Base-by-base conservation (phyloP, 2,329 filamentous ascomycete genomes). In the Exophiala phaeomuriformis region DNA sequence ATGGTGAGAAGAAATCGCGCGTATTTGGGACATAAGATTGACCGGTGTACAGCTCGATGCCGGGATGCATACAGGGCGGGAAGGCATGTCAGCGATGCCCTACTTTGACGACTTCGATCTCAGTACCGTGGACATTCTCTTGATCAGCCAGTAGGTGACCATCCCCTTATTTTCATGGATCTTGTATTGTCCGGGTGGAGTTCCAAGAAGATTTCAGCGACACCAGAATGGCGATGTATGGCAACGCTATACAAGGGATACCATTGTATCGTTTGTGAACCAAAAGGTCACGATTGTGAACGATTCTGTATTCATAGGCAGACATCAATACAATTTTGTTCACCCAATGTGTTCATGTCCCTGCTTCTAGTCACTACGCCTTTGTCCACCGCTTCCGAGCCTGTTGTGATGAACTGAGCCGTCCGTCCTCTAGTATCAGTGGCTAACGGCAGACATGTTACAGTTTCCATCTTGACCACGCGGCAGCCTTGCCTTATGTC, bases 91-190 rank as follows among this genome's bases (percentile, higher is more conserved):
- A 2, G 87, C 88, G 6, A 82, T 98, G 47, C 93, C 93, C 0
- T 98, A 96, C 74, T 98, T 96, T 71, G 93, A 98, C 69, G 90
- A 97, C 67, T 98, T 97, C 71, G 93, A 98, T 68, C 78, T 98
- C 19, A 96, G 91, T 72, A 95, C 89, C 1, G 90, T 98, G 62
- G 93, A 98, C 69, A 86, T 98, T 64, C 86, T 98, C 51, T 78
- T 98, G 61, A 95, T 98, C 67, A 97, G 90, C 83, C 93, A 98
- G 93, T 97, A 94, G 87, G 90, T 84, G 51, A 51, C 12, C 46
- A 31, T 39, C 43, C 66, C 51, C 58, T 51, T 51, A 56, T 58
- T 61, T 49, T 52, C 57, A 58, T 49, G 60, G 53, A 53, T 61
- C 59, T 47, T 54, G 40, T 58, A 52, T 47, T 50, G 40, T 51